These are phyloP conservation scores for Penicillium sp. DNA, from an alignment of 2,329 filamentous ascomycete genomes.

Conservation along the genomic window DNA sequence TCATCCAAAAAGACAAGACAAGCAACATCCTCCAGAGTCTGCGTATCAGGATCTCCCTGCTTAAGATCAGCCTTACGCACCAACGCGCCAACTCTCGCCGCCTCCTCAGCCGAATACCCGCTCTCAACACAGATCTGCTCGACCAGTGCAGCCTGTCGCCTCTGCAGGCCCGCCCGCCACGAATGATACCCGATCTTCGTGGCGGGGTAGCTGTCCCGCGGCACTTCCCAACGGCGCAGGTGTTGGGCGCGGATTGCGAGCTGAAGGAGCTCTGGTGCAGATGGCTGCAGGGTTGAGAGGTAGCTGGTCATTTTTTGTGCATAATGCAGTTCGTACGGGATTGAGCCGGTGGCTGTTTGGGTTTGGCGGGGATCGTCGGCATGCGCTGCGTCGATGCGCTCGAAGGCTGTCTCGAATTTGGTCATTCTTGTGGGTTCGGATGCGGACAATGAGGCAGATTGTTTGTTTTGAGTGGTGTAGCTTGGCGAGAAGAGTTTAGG, in stretches of 20 bases:
- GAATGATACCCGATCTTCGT: constrained; percentile 72
- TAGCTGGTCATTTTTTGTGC: constrained; percentile 75
- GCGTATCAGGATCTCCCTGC: constrained; percentile 52
- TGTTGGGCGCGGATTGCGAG: constrained; percentile 82
- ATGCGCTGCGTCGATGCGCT: constrained; percentile 72
- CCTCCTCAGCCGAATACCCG: constrained; percentile 53
- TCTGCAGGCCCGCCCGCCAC: constrained; percentile 74
- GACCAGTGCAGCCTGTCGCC: constrained; percentile 65
- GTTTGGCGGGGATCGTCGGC: constrained; percentile 61
- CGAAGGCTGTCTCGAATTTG: constrained; percentile 51
- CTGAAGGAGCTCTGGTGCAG: constrained; percentile 64
- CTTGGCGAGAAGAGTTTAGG: not conserved
- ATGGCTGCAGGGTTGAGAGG: constrained; percentile 59
- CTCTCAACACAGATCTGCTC: constrained; percentile 51
- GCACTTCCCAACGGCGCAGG: constrained; percentile 81
- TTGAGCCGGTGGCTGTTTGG: constrained; percentile 39
- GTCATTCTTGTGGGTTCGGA: constrained; percentile 24
- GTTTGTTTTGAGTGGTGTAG: not conserved
- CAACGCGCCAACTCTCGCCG: constrained; percentile 63
- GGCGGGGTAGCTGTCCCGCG: constrained; percentile 68
- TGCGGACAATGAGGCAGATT: not conserved
- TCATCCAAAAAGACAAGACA: constrained; percentile 86
- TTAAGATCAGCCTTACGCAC: constrained; percentile 75
- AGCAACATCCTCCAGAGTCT: constrained; percentile 79
- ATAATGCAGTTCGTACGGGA: constrained; percentile 80